Evolutionary conservation across 768 basidiomycete genomes (phyloP), one percentile per base, ranked within the genome.

Genomic region (Nidularia sp.): DNA sequence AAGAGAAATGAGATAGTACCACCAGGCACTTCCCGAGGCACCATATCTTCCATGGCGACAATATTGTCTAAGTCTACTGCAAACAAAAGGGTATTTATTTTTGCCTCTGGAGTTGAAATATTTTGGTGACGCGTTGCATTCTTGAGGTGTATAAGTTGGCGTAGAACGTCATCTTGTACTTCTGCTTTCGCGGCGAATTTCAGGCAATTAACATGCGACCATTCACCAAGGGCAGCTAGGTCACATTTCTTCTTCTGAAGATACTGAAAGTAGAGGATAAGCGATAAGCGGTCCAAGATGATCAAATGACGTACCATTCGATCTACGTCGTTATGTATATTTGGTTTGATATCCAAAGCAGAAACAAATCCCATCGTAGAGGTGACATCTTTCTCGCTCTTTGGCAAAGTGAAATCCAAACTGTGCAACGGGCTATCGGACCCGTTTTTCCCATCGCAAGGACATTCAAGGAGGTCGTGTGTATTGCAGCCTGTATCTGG

Each of bases 381-480:
- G 13, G 58, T 64, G 8, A 48, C 58, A 15, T 64, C n/a, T n/a
- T n/a, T 89, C 98, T 63, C 61, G 2, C 71, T 66, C 10, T 50
- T 48, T 31, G 57, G 41, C 15, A 22, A 35, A 31, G 46, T 48
- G 1, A 48, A 47, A 22, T 34, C 50, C 18, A 34, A 58, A 48
- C 55, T 42, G 54, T 36, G 22, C 15, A 6, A 25, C 18, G 5
- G 29, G 15, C 31, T 6, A 6, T n/a, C 4, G 49, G 32, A 22
- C 39, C 47, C 44, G 25, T 25, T 29, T 15, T 51, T 52, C 15
- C 62, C 63, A 48, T 78, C 79, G 57, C 92, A 96, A 8, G 72
- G 73, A 62, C 95, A 98, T 53, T 83, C 86, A 10, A 98, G 75
- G 13, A 98, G 77, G 57, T 98, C 96, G 60, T 98, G 96, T 1